Evolutionary conservation across 225 moss, liverwort and hornwort species (phyloP).

Genomic region (Thuidium tamariscinum): DNA sequence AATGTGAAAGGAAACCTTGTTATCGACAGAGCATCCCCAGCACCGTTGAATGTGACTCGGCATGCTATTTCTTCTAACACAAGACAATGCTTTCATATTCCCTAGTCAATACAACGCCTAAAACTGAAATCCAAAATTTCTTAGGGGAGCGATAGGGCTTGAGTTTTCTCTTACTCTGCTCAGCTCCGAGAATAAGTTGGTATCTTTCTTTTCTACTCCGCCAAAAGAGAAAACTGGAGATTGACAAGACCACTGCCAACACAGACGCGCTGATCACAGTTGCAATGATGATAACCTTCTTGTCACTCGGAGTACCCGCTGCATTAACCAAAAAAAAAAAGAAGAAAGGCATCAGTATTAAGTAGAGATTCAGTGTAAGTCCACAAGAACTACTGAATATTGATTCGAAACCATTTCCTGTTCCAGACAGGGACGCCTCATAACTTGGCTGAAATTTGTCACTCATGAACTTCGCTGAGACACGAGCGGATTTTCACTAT

Average conservation of each 20-base stretch:
- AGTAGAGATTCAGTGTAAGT: background rate
- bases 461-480: too few relatives aligned
- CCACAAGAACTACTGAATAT: too few relatives aligned
- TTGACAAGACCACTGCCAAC: background rate
- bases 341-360: background rate
- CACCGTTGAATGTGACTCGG: too few relatives aligned
- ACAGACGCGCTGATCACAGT: background rate
- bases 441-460: too few relatives aligned
- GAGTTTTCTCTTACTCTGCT: background rate
- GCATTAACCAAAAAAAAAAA: background rate
- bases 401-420: background rate
- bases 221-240: slow-evolving; percentile 2
- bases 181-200: slow-evolving; percentile 5
- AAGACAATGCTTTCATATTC: background rate
- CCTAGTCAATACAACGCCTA: background rate
- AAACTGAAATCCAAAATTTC: background rate
- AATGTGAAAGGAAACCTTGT: background rate
- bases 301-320: background rate
- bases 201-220: slow-evolving; percentile 4
- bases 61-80: background rate
- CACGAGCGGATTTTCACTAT: too few relatives aligned
- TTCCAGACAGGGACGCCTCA: too few relatives aligned
- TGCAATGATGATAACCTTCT: background rate
- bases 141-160: background rate
- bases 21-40: background rate